Percentiles rank a stretch among this genome's conserved stretches.
phyloP scores from a whole-genome alignment of 192 early-diverging fungal genomes.

The Ambispora gerdemannii region DNA sequence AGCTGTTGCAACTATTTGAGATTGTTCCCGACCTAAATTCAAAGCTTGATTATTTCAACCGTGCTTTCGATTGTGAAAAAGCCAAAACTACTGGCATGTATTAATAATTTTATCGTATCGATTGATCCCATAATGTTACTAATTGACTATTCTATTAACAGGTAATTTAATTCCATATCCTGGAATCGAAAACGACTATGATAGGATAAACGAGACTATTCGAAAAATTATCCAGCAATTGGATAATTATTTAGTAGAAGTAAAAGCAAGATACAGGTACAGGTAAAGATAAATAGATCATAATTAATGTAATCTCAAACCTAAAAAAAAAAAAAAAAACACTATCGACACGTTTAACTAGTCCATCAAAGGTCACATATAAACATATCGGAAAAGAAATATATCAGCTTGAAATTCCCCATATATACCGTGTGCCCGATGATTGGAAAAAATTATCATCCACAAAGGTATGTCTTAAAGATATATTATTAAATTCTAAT shows the following conservation, averaged over 20 bases:
- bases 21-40: slow-evolving; percentile 55
- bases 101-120: not conserved
- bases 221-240: slow-evolving; percentile 65
- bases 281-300: not conserved
- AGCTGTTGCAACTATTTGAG: slow-evolving; percentile 48
- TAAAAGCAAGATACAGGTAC: slow-evolving; percentile 60
- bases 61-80: slow-evolving; percentile 69
- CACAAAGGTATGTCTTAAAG: slow-evolving; percentile 58
- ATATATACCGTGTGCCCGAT: slow-evolving; percentile 66
- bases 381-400: slow-evolving; percentile 94
- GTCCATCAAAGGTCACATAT: slow-evolving; percentile 66
- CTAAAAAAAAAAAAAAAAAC: too few relatives aligned
- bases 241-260: slow-evolving; percentile 63
- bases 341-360: too few relatives aligned
- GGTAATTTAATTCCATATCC: slow-evolving; percentile 52
- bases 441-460: slow-evolving; percentile 75
- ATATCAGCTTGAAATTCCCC: slow-evolving; percentile 89
- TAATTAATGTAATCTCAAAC: not conserved
- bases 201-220: slow-evolving; percentile 57
- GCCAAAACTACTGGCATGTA: slow-evolving; percentile 52
- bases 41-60: slow-evolving; percentile 66
- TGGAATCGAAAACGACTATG: slow-evolving; percentile 80
- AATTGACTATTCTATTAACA: not conserved
- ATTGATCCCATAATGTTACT: not conserved
- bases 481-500: not conserved